These are phyloP conservation scores for Nannochloropsis salina DNA, from an alignment of 108 stramenopile species.

Conservation along the genomic window DNA sequence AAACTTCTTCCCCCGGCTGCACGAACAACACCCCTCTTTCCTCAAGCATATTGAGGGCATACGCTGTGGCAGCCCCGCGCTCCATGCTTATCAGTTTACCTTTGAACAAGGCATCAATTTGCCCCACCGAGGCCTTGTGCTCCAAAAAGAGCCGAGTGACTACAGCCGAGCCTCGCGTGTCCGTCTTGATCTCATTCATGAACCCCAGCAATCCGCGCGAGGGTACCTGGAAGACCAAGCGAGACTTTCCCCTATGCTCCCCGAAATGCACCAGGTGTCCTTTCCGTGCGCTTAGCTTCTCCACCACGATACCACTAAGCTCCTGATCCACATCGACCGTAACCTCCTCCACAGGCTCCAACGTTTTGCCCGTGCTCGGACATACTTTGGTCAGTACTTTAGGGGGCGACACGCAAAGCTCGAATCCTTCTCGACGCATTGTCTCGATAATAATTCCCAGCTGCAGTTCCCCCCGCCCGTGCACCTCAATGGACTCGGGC, in stretches of 20 bases:
- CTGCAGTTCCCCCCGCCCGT: constrained; percentile 94
- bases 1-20: constrained; percentile 61
- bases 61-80: constrained; percentile 74
- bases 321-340: constrained; percentile 91
- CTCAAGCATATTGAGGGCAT: constrained; percentile 83
- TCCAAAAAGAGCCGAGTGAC: constrained; percentile 59
- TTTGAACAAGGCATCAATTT: constrained; percentile 65
- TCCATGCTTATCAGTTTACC: constrained; percentile 87
- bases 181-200: constrained; percentile 72
- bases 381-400: constrained; percentile 69
- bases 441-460: constrained; percentile 95
- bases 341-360: constrained; percentile 90
- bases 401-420: constrained; percentile 94
- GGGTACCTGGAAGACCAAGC: constrained; percentile 87
- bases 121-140: constrained; percentile 45
- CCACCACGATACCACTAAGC: constrained; percentile 79
- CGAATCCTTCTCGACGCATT: constrained; percentile 98
- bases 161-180: constrained; percentile 86
- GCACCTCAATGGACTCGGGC: constrained; percentile 83
- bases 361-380: constrained; percentile 60
- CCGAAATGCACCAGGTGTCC: constrained; percentile 42
- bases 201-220: constrained; percentile 94
- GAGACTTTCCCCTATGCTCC: constrained; percentile 64
- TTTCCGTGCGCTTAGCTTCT: constrained; percentile 80
- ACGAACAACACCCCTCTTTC: constrained; percentile 87